Evolutionary conservation across 768 basidiomycete species (phyloP), one percentile per base, ranked within the genome.

Genomic region (Lactarius tabidus): DNA sequence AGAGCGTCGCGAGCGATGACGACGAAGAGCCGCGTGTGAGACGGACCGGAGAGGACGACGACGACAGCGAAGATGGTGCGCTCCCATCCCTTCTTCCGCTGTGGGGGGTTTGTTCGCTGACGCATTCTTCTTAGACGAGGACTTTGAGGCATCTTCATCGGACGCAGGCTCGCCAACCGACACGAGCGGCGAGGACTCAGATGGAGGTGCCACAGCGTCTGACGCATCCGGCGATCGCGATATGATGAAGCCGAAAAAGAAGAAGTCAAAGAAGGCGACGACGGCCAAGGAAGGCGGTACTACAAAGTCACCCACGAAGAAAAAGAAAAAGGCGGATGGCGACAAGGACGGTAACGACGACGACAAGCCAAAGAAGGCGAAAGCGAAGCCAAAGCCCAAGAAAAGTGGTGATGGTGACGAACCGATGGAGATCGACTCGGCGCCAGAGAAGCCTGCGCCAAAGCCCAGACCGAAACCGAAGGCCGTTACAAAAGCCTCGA

Each of bases 161-260:
- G 95, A 97, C 71, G 81, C 79, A 53, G 95, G 95, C n/a, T 97
- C 95, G 5, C 92, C 95, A 0, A 88, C 85, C 43, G 89, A 84
- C 18, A 82, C 78, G 39, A 91, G 90, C 59, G 85, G 85, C 58
- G 84, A 85, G 1, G 85, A 81, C 39, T 84, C 76, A 6, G 90
- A 87, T 35, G 68, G 48, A 18, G 89, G 85, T 1, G 82, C 86
- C 62, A 93, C 90, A 6, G 92, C 90, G 14, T 93, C 92, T 0
- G 91, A 93, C 72, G 91, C 90, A 51, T 89, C 87, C 66, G 92
- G 91, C 35, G 91, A 93, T 72, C 83, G 83, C 60, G 86, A 85
- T 59, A 71, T 91, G 70, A 77, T 81, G 52, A 79, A 78, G 61
- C 70, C 70, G 55, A 79, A 77, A 67, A 75, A 74, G 70, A 75